Evolutionary conservation across 2,329 filamentous ascomycete species (phyloP).

Genomic region (Neophaeococcomyces mojaviensis): DNA sequence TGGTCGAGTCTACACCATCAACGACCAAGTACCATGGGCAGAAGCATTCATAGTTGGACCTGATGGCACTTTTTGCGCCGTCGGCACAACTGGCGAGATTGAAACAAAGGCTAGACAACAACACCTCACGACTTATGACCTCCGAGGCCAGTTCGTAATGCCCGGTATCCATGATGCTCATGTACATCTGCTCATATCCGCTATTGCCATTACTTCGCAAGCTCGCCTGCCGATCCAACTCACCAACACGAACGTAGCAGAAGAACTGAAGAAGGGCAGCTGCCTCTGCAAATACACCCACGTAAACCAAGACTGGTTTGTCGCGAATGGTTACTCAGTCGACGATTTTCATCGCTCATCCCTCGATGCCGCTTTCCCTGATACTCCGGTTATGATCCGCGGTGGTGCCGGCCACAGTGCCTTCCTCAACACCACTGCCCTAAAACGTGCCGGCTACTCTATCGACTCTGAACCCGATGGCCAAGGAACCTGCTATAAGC

Average conservation of each 20-base stretch:
- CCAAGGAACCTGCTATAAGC: constrained; percentile 22
- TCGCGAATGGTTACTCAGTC: constrained; percentile 21
- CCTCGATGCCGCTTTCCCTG: constrained; percentile 25
- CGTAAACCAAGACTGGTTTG: constrained; percentile 21
- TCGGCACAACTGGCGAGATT: constrained; percentile 9
- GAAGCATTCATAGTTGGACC: constrained; percentile 12
- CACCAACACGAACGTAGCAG: constrained; percentile 7
- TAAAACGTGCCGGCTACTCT: constrained; percentile 23
- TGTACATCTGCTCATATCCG: constrained; percentile 8
- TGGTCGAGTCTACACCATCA: constrained; percentile 10
- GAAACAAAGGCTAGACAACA: constrained; percentile 6
- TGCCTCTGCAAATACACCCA: constrained; percentile 11
- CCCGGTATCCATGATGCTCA: constrained; percentile 13
- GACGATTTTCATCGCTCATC: constrained; percentile 19
- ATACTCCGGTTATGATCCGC: constrained; percentile 26
- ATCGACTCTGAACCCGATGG: constrained; percentile 20
- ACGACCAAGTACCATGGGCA: not conserved
- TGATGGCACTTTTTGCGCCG: constrained; percentile 4
- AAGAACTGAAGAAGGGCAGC: constrained; percentile 6
- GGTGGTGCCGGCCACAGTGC: constrained; percentile 26
- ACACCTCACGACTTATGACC: constrained; percentile 4
- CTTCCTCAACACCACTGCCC: constrained; percentile 25
- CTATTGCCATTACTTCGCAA: constrained; percentile 2
- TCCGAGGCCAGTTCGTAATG: constrained; percentile 9
- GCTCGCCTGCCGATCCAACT: constrained; percentile 3